Evolutionary conservation across 1,139 yeast genomes (phyloP), one percentile per base, ranked within the genome.

Genomic region (Eremothecium coryli): DNA sequence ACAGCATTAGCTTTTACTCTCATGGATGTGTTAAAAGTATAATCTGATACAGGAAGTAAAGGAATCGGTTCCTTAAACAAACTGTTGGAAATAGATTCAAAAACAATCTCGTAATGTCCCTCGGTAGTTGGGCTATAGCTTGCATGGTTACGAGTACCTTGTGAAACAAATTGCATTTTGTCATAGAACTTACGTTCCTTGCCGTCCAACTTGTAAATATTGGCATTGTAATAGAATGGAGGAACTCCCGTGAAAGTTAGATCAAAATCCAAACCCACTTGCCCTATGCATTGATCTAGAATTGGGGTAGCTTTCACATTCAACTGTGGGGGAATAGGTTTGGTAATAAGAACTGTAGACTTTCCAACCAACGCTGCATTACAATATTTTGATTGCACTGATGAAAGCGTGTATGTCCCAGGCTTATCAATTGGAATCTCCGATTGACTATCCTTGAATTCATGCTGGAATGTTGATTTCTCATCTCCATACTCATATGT

Each of bases 281-380:
- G 84, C 1, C 98, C 98, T 22, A 93, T 82, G 62, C 99, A 90
- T 39, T 80, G 74, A 50, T 90, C 97, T 23, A 75, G 65, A 2
- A 88, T 73, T 2, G 86, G 76, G 3, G 65, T 62, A 1, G 82
- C 71, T 4, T 52, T 43, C 4, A 81, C 74, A 35, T 54, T 63
- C 45, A 76, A 68, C 38, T 52, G 57, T 2, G 90, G 90, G 14
- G 73, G 61, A 5, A 66, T 58, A 3, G 79, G 76, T 30, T 64
- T 62, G 0, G 77, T 63, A 1, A 73, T 68, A 9, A 66, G 43
- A 22, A 73, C 61, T 12, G 60, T 52, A 2, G 73, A 56, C 12
- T 70, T 62, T 36, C 71, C 71, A 31, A 61, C 54, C 26, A 76
- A 65, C 10, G 68, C 62, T 35, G 94, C 86, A 0, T 71, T 64